These are phyloP conservation scores for Aspergillus sojae DNA, from an alignment of 2,329 filamentous ascomycete genomes.

Conservation along the genomic window DNA sequence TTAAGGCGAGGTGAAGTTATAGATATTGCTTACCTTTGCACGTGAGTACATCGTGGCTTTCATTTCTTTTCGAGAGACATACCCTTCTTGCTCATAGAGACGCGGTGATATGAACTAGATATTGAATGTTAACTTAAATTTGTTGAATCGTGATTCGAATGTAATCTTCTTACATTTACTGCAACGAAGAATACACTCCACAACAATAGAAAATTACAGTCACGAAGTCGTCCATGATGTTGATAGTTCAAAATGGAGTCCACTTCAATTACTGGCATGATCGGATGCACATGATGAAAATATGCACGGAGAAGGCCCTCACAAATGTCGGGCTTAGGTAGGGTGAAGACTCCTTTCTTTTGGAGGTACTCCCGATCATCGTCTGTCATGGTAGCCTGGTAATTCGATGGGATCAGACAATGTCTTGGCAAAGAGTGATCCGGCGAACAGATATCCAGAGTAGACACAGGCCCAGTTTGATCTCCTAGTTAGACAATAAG, in stretches of 20 bases:
- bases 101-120: conserved; percentile 28
- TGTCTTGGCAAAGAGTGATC: neutral
- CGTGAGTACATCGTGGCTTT: conserved; percentile 41
- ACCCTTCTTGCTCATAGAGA: conserved; percentile 33
- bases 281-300: conserved; percentile 42
- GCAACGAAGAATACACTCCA: conserved; percentile 46
- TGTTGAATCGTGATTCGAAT: no score
- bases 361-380: conserved; percentile 27
- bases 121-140: neutral
- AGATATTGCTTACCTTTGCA: conserved; percentile 33
- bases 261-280: conserved; percentile 40
- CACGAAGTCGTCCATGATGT: conserved; percentile 26
- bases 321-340: conserved; percentile 33
- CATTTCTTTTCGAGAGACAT: conserved; percentile 36
- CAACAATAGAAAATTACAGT: conserved; percentile 40
- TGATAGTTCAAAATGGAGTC: conserved; percentile 32
- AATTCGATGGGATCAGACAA: neutral
- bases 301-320: conserved; percentile 39
- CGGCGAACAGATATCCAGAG: neutral
- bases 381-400: neutral
- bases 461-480: neutral
- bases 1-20: conserved; percentile 17
- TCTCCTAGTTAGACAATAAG: neutral
- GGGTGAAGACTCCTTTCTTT: conserved; percentile 38
- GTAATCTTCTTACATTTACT: conserved; percentile 27